These are phyloP conservation scores for Nannochloris sp. DNA, from an alignment of 139 green algal genomes.

Conservation along the genomic window DNA sequence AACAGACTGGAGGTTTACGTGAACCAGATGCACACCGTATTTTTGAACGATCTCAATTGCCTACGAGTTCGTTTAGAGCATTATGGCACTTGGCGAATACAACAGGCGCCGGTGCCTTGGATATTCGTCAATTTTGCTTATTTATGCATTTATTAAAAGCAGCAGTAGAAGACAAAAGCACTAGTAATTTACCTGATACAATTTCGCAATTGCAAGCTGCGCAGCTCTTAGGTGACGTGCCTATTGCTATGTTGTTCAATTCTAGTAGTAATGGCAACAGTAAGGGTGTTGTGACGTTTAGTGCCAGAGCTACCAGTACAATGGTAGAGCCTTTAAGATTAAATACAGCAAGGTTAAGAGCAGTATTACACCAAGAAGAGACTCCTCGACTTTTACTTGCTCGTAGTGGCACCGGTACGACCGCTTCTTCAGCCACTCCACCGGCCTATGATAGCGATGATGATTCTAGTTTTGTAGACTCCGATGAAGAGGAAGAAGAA, in stretches of 20 bases:
- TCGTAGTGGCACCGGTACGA: not conserved
- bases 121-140: conserved; percentile 20
- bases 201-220: not conserved
- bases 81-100: conserved; percentile 1
- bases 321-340: conserved; percentile 10
- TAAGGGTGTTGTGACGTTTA: not conserved
- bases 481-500: not conserved
- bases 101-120: not conserved
- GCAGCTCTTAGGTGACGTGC: conserved; percentile 1
- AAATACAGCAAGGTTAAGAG: conserved; percentile 1
- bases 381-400: not conserved
- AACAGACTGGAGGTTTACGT: not conserved
- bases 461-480: not conserved
- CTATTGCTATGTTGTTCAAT: too few relatives aligned
- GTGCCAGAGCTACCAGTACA: not conserved
- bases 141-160: conserved; percentile 22
- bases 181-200: not conserved
- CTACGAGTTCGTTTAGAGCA: not conserved
- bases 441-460: not conserved
- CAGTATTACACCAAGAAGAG: not conserved
- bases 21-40: conserved; percentile 1
- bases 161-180: conserved; percentile 7
- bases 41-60: not conserved
- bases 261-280: too few relatives aligned
- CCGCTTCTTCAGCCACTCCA: not conserved